phyloP scores from a whole-genome alignment of 1,284 basidiomycete species.

The Melampsora americana region DNA sequence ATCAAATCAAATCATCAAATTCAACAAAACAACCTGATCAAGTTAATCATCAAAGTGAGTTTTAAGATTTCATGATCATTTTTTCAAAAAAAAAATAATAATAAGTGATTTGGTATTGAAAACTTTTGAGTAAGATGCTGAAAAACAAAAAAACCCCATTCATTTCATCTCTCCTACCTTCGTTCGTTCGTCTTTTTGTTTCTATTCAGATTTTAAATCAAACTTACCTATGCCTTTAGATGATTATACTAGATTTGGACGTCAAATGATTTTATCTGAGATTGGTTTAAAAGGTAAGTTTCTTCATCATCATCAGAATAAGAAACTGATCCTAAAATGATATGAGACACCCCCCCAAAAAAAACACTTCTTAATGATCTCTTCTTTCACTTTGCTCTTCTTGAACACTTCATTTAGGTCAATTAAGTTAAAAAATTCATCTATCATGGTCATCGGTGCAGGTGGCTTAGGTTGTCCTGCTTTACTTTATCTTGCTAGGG shows the following conservation, averaged over 20 bases:
- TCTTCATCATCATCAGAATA: no score
- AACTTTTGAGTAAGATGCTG: not conserved
- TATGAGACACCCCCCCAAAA: no score
- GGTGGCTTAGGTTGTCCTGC: constrained; percentile 95
- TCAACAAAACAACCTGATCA: not conserved
- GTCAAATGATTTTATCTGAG: constrained; percentile 92
- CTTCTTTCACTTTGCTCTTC: not conserved
- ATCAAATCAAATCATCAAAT: not conserved
- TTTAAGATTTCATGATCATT: not conserved
- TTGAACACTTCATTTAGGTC: no score
- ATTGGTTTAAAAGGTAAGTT: constrained; percentile 74
- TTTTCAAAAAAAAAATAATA: not conserved
- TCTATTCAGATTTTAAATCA: not conserved
- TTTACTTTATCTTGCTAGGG: constrained; percentile 84
- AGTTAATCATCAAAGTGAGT: not conserved
- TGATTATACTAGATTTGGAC: constrained; percentile 86
- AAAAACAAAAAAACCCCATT: no score
- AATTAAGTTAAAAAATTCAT: constrained; percentile 73
- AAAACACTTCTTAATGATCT: no score
- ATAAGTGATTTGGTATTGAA: not conserved
- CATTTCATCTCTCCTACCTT: no score
- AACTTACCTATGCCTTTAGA: constrained; percentile 54
- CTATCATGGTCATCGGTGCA: constrained; percentile 84
- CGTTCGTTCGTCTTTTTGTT: no score
- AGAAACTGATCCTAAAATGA: no score